These are phyloP conservation scores for Steccherinum ochraceum DNA, from an alignment of 768 basidiomycete species.

Conservation along the genomic window DNA sequence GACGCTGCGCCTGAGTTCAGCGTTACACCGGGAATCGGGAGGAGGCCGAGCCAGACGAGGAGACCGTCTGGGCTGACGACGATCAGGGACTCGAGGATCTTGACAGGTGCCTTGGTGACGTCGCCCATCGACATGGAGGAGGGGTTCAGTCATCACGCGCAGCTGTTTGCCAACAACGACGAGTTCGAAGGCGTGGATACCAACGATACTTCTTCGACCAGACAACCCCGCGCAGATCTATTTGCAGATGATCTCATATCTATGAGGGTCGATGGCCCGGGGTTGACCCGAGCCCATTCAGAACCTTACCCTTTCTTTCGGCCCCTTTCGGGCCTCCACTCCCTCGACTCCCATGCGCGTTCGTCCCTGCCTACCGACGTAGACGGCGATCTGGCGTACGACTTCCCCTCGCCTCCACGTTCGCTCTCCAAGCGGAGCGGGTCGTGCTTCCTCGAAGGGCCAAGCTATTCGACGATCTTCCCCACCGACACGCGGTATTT, in stretches of 20 bases:
- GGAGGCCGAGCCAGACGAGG: neutral
- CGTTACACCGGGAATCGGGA: neutral
- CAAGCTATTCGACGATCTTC: neutral
- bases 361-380: neutral
- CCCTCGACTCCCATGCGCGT: neutral
- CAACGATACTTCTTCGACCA: neutral
- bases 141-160: neutral
- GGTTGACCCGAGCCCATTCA: neutral
- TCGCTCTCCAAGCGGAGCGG: neutral
- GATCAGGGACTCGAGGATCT: constrained; percentile 19
- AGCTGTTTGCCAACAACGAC: neutral
- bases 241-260: neutral
- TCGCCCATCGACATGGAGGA: neutral
- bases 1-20: neutral
- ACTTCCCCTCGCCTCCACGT: neutral
- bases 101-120: constrained; percentile 6
- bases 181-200: neutral
- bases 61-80: constrained; percentile 16
- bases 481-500: constrained; percentile 1
- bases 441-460: neutral
- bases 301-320: neutral
- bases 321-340: neutral
- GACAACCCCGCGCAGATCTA: neutral
- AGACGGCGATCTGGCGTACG: neutral
- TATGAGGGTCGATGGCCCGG: neutral